phyloP scores from a whole-genome alignment of 116 monocot species.

The Papilionanthe hybrid region DNA sequence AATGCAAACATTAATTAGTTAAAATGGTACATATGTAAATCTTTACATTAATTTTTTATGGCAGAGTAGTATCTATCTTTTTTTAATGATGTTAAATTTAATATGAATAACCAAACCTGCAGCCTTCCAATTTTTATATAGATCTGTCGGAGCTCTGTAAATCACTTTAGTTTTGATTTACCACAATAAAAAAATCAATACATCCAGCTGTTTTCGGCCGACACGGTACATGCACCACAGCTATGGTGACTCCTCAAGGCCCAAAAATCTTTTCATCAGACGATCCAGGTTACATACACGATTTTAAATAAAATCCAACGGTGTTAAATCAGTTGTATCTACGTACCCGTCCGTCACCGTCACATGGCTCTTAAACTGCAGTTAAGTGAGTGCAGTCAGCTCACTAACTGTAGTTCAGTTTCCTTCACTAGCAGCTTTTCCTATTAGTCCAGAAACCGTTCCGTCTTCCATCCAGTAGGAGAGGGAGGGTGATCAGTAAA shows the following conservation, averaged over 20 bases:
- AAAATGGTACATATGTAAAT: too few relatives aligned
- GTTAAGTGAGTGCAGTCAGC: neutral
- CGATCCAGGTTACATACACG: neutral
- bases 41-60: too few relatives aligned
- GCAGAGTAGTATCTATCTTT: too few relatives aligned
- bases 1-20: too few relatives aligned
- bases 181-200: neutral
- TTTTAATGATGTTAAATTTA: too few relatives aligned
- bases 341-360: neutral
- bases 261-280: neutral
- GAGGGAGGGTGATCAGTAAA: neutral
- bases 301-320: neutral
- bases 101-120: too few relatives aligned
- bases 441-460: neutral
- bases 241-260: neutral
- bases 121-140: too few relatives aligned
- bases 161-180: too few relatives aligned
- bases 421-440: neutral
- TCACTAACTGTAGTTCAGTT: neutral
- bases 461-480: neutral
- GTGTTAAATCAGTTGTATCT: neutral
- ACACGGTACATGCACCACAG: neutral
- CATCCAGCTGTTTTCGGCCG: conserved; percentile 2
- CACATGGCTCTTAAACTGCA: conserved; percentile 1
- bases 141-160: too few relatives aligned